A percentile compares a stretch with the other conserved stretches of the same genome.
These are phyloP conservation scores for Cladosporium sp. DNA, from an alignment of 2,329 filamentous ascomycete genomes.

Conservation along the genomic window DNA sequence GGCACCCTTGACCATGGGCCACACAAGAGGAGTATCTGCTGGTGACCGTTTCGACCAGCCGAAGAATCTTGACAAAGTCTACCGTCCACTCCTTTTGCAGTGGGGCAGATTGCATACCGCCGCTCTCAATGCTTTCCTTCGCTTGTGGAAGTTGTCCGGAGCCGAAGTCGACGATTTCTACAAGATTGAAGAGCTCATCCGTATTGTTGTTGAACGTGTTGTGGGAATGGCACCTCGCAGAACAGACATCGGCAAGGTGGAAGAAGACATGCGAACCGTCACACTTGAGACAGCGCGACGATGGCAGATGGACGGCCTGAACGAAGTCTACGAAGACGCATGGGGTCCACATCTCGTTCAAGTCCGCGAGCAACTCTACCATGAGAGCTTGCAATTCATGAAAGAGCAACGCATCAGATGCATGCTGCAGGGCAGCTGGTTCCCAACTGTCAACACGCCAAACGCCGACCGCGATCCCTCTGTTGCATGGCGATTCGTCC, in stretches of 20 bases:
- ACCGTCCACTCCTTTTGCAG: constrained; percentile 81
- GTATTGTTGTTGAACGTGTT: constrained; percentile 85
- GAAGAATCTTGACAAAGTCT: constrained; percentile 73
- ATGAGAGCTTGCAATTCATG: constrained; percentile 91
- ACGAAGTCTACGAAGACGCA: constrained; percentile 86
- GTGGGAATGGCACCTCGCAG: constrained; percentile 76
- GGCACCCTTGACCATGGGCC: constrained; percentile 14
- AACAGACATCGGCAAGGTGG: constrained; percentile 79
- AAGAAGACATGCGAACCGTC: constrained; percentile 82
- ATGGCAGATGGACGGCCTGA: constrained; percentile 88
- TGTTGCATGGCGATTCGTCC: constrained; percentile 71
- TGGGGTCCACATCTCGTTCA: constrained; percentile 87
- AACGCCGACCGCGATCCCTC: constrained; percentile 34
- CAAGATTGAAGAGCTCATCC: constrained; percentile 85
- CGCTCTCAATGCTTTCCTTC: constrained; percentile 79
- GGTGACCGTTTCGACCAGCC: constrained; percentile 39
- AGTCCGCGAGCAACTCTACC: constrained; percentile 84
- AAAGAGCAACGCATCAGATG: constrained; percentile 94
- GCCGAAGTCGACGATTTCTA: constrained; percentile 84
- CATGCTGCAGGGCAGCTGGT: constrained; percentile 86
- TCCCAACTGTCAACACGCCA: constrained; percentile 52
- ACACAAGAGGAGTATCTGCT: constrained; percentile 1
- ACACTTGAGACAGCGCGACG: constrained; percentile 74
- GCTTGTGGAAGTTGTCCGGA: constrained; percentile 86
- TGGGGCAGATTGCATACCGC: constrained; percentile 89